Evolutionary conservation across 495 filamentous ascomycete species (phyloP), one percentile per base, ranked within the genome.

Genomic region (Barbatosphaeria neglecta): DNA sequence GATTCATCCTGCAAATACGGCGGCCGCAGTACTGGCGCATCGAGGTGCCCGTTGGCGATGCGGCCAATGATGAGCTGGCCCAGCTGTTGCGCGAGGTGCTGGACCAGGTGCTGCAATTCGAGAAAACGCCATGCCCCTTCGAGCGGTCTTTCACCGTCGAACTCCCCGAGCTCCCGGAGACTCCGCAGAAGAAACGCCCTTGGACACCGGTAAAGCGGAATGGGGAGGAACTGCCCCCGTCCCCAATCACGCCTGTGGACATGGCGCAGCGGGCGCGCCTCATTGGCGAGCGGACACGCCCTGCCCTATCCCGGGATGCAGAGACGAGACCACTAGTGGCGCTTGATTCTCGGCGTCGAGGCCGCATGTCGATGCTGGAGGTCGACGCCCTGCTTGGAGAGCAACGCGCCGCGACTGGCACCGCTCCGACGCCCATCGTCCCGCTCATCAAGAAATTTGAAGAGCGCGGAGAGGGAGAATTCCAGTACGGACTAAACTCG

Each of bases 91-190:
- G 87, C 50, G 58, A 59, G 7, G 78, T 85, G n/a, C 63, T 95
- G 19, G 70, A 69, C 20, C 75, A 76, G 46, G 70, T 93, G 4
- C 65, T 94, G 37, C 80, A 80, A 46, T 95, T 90, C 59, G 89
- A 95, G 63, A 84, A 83, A 49, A 95, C 87, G 0, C 76, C 78
- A 41, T 94, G 87, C 68, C 89, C 89, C 10, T 95, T 95, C 62
- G 72, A 81, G 50, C 70, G 87, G 42, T 71, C 76, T 4, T 89
- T 92, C 48, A 81, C 75, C 1, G 80, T 92, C 19, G 75, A 84
- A 45, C 64, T 93, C 28, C 88, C 89, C 4, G 81, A 85, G 46
- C 69, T 74, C 41, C 80, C 80, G 1, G 66, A 72, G 50, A 80
- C 77, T 3, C 83, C 84, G 3, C 62, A 80, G 37, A 80, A 72